Conservation (phyloP, 495 filamentous ascomycete genomes). For the Neurospora hispaniola region DNA sequence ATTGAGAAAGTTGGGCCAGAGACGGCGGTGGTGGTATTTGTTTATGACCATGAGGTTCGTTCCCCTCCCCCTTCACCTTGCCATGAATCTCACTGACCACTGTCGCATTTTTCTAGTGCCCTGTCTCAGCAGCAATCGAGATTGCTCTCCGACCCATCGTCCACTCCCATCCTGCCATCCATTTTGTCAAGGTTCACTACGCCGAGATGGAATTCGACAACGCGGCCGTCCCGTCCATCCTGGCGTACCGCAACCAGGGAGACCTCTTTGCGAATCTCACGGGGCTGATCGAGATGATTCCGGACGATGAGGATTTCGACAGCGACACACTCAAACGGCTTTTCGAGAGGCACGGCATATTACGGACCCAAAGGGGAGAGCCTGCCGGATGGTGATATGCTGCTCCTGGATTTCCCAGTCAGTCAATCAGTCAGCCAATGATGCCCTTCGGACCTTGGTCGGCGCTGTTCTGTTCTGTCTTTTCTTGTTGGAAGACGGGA, state of each 20-base stretch:
- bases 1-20: constrained; percentile 78
- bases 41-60: constrained; percentile 82
- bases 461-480: neutral
- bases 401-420: neutral
- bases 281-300: constrained; percentile 77
- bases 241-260: constrained; percentile 75
- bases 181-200: constrained; percentile 86
- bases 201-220: constrained; percentile 92
- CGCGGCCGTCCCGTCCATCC: constrained; percentile 74
- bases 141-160: constrained; percentile 65
- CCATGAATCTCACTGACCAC: neutral
- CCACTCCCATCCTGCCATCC: constrained; percentile 52
- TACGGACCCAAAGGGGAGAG: constrained; percentile 18
- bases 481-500: neutral
- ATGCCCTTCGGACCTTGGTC: neutral
- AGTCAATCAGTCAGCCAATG: neutral
- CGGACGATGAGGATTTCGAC: constrained; percentile 48
- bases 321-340: constrained; percentile 37
- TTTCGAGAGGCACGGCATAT: constrained; percentile 35
- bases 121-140: constrained; percentile 65
- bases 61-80: neutral
- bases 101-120: constrained; percentile 42
- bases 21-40: constrained; percentile 85
- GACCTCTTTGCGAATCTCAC: constrained; percentile 87
- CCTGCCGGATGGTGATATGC: neutral